Conservation (phyloP, 1,284 basidiomycete genomes). For the Apiotrichum porosum region DNA sequence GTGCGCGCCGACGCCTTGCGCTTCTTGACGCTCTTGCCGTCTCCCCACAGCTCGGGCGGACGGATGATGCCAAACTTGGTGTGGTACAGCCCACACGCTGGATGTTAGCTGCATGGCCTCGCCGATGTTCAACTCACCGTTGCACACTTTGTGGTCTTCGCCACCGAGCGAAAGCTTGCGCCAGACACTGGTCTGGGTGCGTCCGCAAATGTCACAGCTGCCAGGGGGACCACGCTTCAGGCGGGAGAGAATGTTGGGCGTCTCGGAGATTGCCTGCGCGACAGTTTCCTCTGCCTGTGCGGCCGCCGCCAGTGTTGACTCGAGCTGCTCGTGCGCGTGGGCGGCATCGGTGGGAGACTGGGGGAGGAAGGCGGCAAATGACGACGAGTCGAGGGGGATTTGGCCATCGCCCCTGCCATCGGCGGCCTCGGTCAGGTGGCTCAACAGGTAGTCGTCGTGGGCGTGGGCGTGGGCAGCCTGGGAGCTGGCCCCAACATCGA, state of each 20-base stretch:
- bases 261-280: too few species aligned
- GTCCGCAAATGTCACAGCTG: conserved; percentile 43
- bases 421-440: conserved; percentile 19
- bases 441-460: conserved; percentile 30
- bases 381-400: conserved; percentile 20
- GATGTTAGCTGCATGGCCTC: conserved; percentile 1
- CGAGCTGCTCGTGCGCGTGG: background rate
- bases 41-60: conserved; percentile 44
- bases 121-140: too few species aligned
- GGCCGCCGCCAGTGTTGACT: background rate
- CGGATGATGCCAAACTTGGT: conserved; percentile 42
- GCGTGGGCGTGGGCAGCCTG: conserved; percentile 19
- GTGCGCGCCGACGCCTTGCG: conserved; percentile 17
- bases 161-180: conserved; percentile 33
- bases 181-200: conserved; percentile 45
- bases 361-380: conserved; percentile 33
- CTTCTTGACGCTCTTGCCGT: conserved; percentile 40
- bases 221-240: conserved; percentile 38
- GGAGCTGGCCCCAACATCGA: background rate
- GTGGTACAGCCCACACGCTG: conserved; percentile 45
- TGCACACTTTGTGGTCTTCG: conserved; percentile 40
- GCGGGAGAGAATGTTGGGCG: conserved; percentile 26
- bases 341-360: conserved; percentile 4
- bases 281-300: too few species aligned
- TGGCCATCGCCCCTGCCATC: conserved; percentile 2